A percentile compares a stretch with the other conserved stretches of the same genome.
Conservation (phyloP, 257 asterid species). For the Pogostemon cablin region DNA sequence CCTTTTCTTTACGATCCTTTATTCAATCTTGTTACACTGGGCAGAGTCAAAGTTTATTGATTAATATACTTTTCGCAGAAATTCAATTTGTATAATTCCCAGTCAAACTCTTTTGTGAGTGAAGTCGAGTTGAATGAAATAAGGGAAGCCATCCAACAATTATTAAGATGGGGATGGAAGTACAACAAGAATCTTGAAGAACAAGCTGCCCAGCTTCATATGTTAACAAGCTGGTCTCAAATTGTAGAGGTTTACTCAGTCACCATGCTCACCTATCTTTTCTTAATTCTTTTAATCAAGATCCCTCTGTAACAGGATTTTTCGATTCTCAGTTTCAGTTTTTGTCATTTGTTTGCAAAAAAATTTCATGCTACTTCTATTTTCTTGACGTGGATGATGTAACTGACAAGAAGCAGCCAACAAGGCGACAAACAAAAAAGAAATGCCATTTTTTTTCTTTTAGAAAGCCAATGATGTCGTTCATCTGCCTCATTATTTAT, state of each 20-base stretch:
- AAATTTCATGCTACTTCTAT: conserved; percentile 3
- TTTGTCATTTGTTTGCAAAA: too few species aligned
- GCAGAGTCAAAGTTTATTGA: conserved; percentile 18
- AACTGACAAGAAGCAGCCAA: conserved; percentile 26
- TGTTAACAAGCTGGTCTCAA: conserved; percentile 96
- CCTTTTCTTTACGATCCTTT: conserved; percentile 22
- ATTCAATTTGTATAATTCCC: conserved; percentile 61
- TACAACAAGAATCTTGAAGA: conserved; percentile 96
- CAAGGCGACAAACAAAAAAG: neutral
- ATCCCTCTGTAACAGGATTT: neutral
- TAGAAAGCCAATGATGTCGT: conserved; percentile 14
- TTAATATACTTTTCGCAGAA: conserved; percentile 47
- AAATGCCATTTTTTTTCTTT: conserved; percentile 4
- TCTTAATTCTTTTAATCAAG: conserved; percentile 11
- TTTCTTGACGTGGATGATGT: conserved; percentile 14
- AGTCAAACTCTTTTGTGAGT: conserved; percentile 55
- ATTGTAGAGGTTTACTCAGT: conserved; percentile 75
- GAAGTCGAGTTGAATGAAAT: conserved; percentile 83
- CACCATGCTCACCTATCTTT: conserved; percentile 1
- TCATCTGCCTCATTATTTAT: conserved; percentile 22
- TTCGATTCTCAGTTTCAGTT: too few species aligned
- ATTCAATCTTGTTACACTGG: conserved; percentile 25
- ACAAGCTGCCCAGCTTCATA: conserved; percentile 97
- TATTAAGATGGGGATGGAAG: conserved; percentile 94
- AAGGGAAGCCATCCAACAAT: conserved; percentile 78